Base-by-base conservation (phyloP, 2,329 filamentous ascomycete genomes). In the Fusarium euwallaceae region DNA sequence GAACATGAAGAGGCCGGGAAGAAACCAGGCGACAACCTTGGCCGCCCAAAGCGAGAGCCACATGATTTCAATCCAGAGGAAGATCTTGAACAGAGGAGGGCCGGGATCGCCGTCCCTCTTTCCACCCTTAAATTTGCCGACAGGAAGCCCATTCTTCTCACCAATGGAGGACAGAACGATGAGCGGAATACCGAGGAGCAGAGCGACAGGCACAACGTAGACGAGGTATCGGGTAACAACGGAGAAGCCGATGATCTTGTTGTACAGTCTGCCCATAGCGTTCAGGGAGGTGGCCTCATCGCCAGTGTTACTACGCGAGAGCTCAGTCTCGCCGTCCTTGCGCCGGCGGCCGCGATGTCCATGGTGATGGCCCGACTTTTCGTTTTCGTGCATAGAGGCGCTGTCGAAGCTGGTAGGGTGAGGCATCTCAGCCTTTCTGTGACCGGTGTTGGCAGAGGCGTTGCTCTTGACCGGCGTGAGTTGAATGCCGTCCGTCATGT, bases 31-130 rank as follows among this genome's bases (percentile, higher is more conserved):
- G 12, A 91, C 85, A 51, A 93, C 82, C 83, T 94, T 94, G 74
- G 89, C 91, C 20, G 87, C 84, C 92, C 92, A 94, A 12, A 93
- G 86, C 10, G 88, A 87, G 43, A 92, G 82, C 92, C 92, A 94
- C 39, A 92, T 86, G 61, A 92, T 86, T 78, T 93, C 89, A 75
- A 94, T 87, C 92, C 92, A 93, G 58, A 92, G 84, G 77, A 93
- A 93, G 58, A 94, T 85, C 59, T 87, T 82, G 77, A 92, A 89
- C 11, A 93, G 85, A 6, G 86, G 84, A 10, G 89, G 86, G 1
- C 87, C 87, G 14, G 76, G 76, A 41, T 56, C 75, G 36, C 58
- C 66, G 16, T 29, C 53, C 20, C 45, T 62, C 24, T 60, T 62
- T 6, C 29, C 55, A 27, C 45, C 66, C 24, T 60, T 61, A 59